phyloP scores from a whole-genome alignment of 2,329 filamentous ascomycete genomes.

The Penicillium sp. region DNA sequence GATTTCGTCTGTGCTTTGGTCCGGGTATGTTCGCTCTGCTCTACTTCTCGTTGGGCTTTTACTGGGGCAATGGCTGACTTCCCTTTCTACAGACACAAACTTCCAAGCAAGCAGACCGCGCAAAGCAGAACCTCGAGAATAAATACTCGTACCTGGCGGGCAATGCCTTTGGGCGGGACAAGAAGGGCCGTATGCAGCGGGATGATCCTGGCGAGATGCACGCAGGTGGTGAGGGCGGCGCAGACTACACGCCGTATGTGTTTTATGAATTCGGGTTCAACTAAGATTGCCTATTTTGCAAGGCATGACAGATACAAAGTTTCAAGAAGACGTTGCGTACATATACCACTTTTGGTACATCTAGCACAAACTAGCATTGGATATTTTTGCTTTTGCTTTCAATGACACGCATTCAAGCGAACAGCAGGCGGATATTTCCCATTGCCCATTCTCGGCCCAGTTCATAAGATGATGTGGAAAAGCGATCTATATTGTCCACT shows the following conservation, averaged over 20 bases:
- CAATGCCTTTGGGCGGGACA: constrained; percentile 87
- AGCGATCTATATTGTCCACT: constrained; percentile 13
- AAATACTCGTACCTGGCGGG: constrained; percentile 87
- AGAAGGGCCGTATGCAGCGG: constrained; percentile 82
- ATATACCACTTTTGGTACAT: constrained; percentile 19
- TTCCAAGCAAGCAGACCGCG: constrained; percentile 70
- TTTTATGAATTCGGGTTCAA: constrained; percentile 88
- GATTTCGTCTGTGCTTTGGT: constrained; percentile 79
- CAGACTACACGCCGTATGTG: constrained; percentile 90
- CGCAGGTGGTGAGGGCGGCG: constrained; percentile 57
- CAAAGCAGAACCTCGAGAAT: constrained; percentile 67
- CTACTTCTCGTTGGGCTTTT: background rate
- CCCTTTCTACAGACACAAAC: constrained; percentile 54
- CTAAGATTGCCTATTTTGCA: constrained; percentile 25
- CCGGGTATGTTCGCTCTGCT: constrained; percentile 50
- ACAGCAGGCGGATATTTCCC: background rate
- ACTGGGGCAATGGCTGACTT: background rate
- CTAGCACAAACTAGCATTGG: constrained; percentile 17
- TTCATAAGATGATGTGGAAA: background rate
- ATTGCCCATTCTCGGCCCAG: background rate
- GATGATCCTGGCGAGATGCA: constrained; percentile 88
- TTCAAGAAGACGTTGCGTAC: constrained; percentile 12
- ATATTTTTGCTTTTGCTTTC: background rate
- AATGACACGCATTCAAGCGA: background rate
- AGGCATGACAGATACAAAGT: background rate